phyloP scores from a whole-genome alignment of 2,329 filamentous ascomycete species.

The Aspergillus sergii region DNA sequence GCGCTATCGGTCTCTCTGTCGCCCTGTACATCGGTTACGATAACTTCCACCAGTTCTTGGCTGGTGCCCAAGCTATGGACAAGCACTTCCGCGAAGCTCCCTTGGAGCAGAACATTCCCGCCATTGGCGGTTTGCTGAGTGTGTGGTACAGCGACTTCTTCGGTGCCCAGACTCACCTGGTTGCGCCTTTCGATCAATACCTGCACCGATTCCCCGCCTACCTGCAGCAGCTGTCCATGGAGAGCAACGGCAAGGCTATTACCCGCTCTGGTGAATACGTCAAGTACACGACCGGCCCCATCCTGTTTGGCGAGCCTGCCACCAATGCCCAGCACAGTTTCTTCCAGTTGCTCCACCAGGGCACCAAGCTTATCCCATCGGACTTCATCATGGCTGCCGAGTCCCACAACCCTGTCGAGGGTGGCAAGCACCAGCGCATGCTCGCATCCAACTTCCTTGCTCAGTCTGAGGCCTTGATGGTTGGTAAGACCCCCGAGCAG shows the following conservation, averaged over 20 bases:
- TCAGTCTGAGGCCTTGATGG: slow-evolving; percentile 57
- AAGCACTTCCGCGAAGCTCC: slow-evolving; percentile 94
- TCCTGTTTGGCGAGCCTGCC: slow-evolving; percentile 96
- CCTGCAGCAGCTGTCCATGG: slow-evolving; percentile 98
- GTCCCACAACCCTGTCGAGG: slow-evolving; percentile 92
- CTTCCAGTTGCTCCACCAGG: slow-evolving; percentile 99
- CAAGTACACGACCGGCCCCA: slow-evolving; percentile 95
- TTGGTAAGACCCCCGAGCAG: slow-evolving; percentile 52
- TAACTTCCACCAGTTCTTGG: slow-evolving; percentile 95
- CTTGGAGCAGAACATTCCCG: slow-evolving; percentile 91
- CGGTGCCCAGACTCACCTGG: slow-evolving; percentile 94
- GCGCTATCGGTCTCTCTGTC: slow-evolving; percentile 93
- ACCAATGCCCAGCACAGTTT: slow-evolving; percentile 99
- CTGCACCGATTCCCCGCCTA: slow-evolving; percentile 98
- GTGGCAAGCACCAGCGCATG: slow-evolving; percentile 86
- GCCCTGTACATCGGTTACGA: slow-evolving; percentile 94
- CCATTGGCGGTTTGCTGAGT: slow-evolving; percentile 87
- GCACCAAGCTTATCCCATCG: slow-evolving; percentile 96
- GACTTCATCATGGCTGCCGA: slow-evolving; percentile 97
- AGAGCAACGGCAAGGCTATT: slow-evolving; percentile 98
- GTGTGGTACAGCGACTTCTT: slow-evolving; percentile 99
- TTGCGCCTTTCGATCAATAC: slow-evolving; percentile 98
- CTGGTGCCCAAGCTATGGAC: slow-evolving; percentile 96
- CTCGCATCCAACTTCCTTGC: slow-evolving; percentile 55
- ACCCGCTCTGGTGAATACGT: slow-evolving; percentile 84